Conservation (phyloP, 2,329 filamentous ascomycete species). For the Dryadomyces sulphureus region DNA sequence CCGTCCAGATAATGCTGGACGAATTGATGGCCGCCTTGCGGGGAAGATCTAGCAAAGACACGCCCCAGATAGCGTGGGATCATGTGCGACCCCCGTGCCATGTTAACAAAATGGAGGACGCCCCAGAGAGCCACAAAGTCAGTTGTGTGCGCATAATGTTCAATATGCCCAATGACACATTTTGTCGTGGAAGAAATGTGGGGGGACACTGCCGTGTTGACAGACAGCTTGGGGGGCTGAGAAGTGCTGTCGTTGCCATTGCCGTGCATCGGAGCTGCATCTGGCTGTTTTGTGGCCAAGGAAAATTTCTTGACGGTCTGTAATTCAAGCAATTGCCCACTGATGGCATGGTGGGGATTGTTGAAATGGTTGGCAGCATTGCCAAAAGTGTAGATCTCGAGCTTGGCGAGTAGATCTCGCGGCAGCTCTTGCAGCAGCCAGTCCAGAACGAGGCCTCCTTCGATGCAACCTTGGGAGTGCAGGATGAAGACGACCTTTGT, state of each 20-base stretch:
- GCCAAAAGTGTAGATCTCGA: slow-evolving; percentile 69
- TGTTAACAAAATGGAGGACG: slow-evolving; percentile 49
- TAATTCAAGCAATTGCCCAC: slow-evolving; percentile 23
- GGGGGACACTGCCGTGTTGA: not conserved
- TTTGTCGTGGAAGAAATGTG: slow-evolving; percentile 21
- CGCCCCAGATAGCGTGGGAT: slow-evolving; percentile 47
- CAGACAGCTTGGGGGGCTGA: not conserved
- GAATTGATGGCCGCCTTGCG: slow-evolving; percentile 41
- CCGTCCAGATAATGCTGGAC: slow-evolving; percentile 46
- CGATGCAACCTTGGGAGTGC: slow-evolving; percentile 66
- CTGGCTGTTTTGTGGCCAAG: not conserved
- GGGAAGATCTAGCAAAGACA: slow-evolving; percentile 39
- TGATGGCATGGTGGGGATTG: slow-evolving; percentile 45
- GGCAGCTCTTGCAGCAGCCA: slow-evolving; percentile 62
- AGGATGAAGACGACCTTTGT: slow-evolving; percentile 59
- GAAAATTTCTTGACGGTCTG: not conserved
- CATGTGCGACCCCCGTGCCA: slow-evolving; percentile 23
- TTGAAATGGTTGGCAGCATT: slow-evolving; percentile 73
- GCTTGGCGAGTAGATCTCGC: slow-evolving; percentile 47
- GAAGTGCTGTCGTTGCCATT: not conserved
- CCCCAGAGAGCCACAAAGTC: slow-evolving; percentile 67
- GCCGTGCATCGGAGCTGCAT: not conserved
- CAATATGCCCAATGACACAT: slow-evolving; percentile 52
- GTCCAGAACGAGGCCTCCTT: slow-evolving; percentile 58
- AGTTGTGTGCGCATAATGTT: slow-evolving; percentile 62